Base-by-base conservation (phyloP, 225 moss, liverwort and hornwort species). In the Antitrichia curtipendula region DNA sequence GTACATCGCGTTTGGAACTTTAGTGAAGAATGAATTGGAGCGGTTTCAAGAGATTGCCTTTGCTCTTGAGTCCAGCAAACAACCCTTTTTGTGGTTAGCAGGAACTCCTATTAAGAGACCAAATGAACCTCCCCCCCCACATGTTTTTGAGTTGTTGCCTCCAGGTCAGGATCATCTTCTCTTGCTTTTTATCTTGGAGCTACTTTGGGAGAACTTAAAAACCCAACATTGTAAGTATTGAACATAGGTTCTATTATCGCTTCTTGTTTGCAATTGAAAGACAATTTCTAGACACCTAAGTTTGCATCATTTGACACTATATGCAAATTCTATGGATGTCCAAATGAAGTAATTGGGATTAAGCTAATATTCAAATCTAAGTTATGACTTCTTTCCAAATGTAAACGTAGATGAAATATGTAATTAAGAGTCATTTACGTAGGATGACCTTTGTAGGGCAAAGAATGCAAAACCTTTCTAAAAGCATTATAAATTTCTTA, bases 1-100 rank as follows among this genome's bases (percentile, higher is more conserved):
- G 22, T 91, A 90, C 74, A 82, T 91, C 61, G 76, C 85, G 1
- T 88, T 90, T 34, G 93, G 91, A 20, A 90, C 76, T 24, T n/a
- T 59, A 21, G 82, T 88, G 9, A 78, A 19, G 11, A 57, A 78
- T 40, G 2, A 2, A 3, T 0, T 17, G 1, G 73, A 91, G 54
- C 82, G 58, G 36, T 29, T 75, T 6, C 38, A 84, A 52, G 88
- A 90, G 79, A 86, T 93, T 1, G 91, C 93, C 9, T 72, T 45
- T 4, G 87, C 86, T 31, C 9, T 93, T 20, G 88, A 90, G 68
- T 88, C 75, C 3, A 84, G 69, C 68, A 38, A 85, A 29, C 87
- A 91, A 82, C n/a, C 40, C 18, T 93, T 90, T 75, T 1, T 91
- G 25, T 93, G 88, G 91, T 4, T 6, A 12, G 70, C 82, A 21